phyloP scores from a whole-genome alignment of 495 filamentous ascomycete species.

The Aspergillus wentii region DNA sequence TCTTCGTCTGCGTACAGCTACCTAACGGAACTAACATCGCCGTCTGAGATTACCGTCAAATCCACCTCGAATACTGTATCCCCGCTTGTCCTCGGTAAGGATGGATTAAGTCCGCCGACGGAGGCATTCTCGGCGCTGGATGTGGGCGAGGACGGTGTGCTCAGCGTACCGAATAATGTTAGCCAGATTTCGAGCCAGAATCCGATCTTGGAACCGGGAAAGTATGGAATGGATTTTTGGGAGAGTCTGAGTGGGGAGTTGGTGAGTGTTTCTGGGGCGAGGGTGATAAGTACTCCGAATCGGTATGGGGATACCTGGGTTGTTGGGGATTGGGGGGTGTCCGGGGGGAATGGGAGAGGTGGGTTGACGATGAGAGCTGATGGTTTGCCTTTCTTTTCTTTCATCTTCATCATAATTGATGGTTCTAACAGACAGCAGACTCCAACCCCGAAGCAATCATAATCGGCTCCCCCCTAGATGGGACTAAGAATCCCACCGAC shows the following conservation, averaged over 20 bases:
- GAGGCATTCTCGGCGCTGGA: constrained; percentile 48
- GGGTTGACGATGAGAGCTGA: constrained; percentile 49
- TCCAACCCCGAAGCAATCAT: constrained; percentile 60
- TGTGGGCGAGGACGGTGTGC: constrained; percentile 40
- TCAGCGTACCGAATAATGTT: constrained; percentile 48
- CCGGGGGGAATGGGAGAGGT: constrained; percentile 47
- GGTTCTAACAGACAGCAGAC: constrained; percentile 24
- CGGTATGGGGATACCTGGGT: constrained; percentile 60
- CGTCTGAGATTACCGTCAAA: constrained; percentile 39
- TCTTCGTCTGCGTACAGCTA: constrained; percentile 46
- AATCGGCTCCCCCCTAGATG: constrained; percentile 54
- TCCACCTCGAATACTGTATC: constrained; percentile 40
- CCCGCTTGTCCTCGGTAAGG: constrained; percentile 50
- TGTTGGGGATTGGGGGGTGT: constrained; percentile 47
- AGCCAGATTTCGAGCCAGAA: constrained; percentile 47
- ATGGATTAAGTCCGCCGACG: constrained; percentile 44
- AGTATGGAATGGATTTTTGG: constrained; percentile 63
- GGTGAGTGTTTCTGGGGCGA: constrained; percentile 45
- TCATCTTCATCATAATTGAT: background rate
- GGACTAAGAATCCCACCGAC: constrained; percentile 47
- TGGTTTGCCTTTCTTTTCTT: constrained; percentile 24
- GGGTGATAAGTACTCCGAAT: constrained; percentile 45
- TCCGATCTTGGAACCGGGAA: constrained; percentile 44
- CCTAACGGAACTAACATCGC: constrained; percentile 49
- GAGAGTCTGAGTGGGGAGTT: constrained; percentile 55